Percentiles rank a stretch among this genome's conserved stretches.
Evolutionary conservation across 768 basidiomycete genomes (phyloP).

Genomic region (Amanita fuliginea): DNA sequence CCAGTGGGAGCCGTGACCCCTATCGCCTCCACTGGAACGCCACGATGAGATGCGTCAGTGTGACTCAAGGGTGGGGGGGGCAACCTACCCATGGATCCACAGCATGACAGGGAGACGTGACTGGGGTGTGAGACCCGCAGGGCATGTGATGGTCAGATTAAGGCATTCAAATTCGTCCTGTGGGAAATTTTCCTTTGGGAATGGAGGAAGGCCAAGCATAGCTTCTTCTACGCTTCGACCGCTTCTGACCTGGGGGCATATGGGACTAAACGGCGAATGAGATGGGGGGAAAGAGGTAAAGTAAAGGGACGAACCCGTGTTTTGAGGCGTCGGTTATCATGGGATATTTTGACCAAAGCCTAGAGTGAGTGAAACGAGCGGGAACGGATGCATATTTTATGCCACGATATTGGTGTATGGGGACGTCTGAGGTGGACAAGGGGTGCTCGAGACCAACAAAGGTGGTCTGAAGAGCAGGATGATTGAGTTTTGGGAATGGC

Average conservation of each 20-base stretch:
- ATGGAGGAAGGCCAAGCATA: conserved; percentile 45
- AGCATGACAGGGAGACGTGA: conserved; percentile 69
- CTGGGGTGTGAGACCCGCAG: conserved; percentile 38
- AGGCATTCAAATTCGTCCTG: conserved; percentile 75
- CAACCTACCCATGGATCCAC: conserved; percentile 74
- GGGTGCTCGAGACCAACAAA: conserved; percentile 58
- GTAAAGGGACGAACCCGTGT: conserved; percentile 41
- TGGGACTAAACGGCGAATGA: conserved; percentile 35
- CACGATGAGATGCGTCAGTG: conserved; percentile 5
- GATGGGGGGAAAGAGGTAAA: neutral
- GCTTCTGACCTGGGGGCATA: conserved; percentile 54
- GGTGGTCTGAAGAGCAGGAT: conserved; percentile 45
- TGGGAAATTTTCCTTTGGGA: conserved; percentile 42
- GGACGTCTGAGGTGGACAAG: conserved; percentile 40
- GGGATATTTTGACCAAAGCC: conserved; percentile 46
- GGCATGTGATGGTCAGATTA: conserved; percentile 73
- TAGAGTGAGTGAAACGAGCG: conserved; percentile 67
- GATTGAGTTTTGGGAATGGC: conserved; percentile 29
- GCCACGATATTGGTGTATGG: conserved; percentile 64
- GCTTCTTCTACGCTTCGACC: conserved; percentile 43
- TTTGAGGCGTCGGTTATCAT: conserved; percentile 49
- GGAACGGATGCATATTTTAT: conserved; percentile 71
- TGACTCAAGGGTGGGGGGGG: conserved; percentile 1
- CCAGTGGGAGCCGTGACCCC: conserved; percentile 70
- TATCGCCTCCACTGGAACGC: conserved; percentile 49